Conservation (phyloP, 768 basidiomycete species). For the Tricholoma furcatifolium region DNA sequence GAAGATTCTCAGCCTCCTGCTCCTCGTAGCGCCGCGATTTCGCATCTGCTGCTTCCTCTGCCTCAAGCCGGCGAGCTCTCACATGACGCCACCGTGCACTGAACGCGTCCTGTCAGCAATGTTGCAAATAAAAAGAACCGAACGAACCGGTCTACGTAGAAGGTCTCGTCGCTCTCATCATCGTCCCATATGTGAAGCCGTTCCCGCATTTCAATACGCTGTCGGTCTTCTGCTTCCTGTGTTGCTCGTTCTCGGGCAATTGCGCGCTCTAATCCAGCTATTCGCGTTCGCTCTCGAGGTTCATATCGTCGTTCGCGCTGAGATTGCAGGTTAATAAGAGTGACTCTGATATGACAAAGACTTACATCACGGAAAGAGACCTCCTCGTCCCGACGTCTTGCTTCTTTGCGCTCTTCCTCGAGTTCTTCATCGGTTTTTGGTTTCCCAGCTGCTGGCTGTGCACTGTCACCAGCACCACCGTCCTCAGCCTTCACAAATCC, state of each 20-base stretch:
- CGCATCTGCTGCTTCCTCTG: constrained; percentile 83
- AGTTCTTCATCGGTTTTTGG: constrained; percentile 85
- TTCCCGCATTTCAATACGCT: constrained; percentile 75
- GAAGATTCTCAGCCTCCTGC: constrained; percentile 82
- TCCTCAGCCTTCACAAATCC: constrained; percentile 79
- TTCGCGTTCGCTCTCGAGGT: constrained; percentile 80
- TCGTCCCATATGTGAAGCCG: constrained; percentile 89
- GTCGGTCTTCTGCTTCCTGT: constrained; percentile 77
- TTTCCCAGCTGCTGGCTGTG: constrained; percentile 32
- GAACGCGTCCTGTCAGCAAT: background rate
- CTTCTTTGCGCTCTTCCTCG: constrained; percentile 78
- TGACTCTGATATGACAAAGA: constrained; percentile 15
- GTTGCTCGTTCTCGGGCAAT: constrained; percentile 71
- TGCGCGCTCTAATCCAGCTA: constrained; percentile 72
- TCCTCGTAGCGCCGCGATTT: constrained; percentile 82
- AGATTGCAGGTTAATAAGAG: background rate
- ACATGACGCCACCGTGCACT: constrained; percentile 87
- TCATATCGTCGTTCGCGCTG: constrained; percentile 96
- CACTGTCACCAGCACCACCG: constrained; percentile 25
- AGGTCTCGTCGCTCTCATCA: constrained; percentile 89
- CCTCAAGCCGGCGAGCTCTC: constrained; percentile 64
- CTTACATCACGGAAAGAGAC: constrained; percentile 83
- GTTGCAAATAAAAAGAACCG: background rate
- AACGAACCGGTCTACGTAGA: constrained; percentile 83
- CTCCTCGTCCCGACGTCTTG: constrained; percentile 76